Conservation (phyloP, 2,329 filamentous ascomycete genomes). For the Purpureocillium takamizusanense region DNA sequence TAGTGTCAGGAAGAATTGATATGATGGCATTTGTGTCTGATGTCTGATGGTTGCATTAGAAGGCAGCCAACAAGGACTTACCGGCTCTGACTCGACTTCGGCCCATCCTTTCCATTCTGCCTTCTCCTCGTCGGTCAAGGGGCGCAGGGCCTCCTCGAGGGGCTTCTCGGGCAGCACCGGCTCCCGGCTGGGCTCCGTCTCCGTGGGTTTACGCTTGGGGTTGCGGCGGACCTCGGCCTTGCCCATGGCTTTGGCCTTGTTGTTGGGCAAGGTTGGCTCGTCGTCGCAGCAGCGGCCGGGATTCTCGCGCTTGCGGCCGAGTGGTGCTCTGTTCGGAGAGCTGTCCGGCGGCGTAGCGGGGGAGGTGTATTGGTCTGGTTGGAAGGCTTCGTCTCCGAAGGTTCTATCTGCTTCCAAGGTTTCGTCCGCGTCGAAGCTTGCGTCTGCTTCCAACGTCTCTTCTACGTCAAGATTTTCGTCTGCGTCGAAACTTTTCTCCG, state of each 20-base stretch:
- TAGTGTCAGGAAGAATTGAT: no score
- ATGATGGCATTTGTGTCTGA: no score
- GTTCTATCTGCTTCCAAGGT: no score
- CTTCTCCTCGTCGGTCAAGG: slow-evolving; percentile 42
- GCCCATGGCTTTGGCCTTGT: slow-evolving; percentile 6
- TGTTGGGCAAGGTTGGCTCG: background rate
- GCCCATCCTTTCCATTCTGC: slow-evolving; percentile 63
- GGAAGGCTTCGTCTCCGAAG: no score
- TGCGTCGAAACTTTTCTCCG: no score
- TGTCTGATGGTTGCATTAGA: no score
- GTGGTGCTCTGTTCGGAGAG: background rate
- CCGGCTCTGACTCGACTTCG: slow-evolving; percentile 85
- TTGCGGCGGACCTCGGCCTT: slow-evolving; percentile 22
- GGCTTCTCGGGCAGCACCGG: slow-evolving; percentile 26
- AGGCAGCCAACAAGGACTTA: no score
- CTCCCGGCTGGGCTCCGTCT: slow-evolving; percentile 17
- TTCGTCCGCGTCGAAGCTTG: no score
- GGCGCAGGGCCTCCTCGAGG: slow-evolving; percentile 35
- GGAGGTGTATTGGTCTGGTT: no score
- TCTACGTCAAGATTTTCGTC: no score
- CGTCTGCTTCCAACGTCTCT: no score
- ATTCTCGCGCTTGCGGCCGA: background rate
- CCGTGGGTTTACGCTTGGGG: slow-evolving; percentile 35
- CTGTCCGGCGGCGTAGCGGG: no score
- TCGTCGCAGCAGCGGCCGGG: background rate